A percentile compares a stretch with the other conserved stretches of the same genome.
These are phyloP conservation scores for Colletotrichum lupini DNA, from an alignment of 2,329 filamentous ascomycete species.

Conservation along the genomic window DNA sequence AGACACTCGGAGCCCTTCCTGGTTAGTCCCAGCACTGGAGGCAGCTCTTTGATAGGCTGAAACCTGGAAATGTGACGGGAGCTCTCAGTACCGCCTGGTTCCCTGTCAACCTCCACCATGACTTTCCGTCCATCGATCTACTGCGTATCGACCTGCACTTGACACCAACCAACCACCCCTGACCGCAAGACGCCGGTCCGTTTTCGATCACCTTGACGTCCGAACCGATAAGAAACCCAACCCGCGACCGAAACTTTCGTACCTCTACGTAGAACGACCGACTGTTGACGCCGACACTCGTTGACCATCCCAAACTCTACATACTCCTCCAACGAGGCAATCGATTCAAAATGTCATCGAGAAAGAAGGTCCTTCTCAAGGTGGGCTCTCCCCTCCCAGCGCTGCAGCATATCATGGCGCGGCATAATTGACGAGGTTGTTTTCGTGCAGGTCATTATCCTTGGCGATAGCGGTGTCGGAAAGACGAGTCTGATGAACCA, in stretches of 20 bases:
- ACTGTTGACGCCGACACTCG: slow-evolving; percentile 3
- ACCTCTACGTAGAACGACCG: slow-evolving; percentile 14
- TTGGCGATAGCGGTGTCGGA: slow-evolving; percentile 97
- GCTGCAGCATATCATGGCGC: not conserved
- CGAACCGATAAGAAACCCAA: slow-evolving; percentile 22
- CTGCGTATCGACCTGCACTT: slow-evolving; percentile 25
- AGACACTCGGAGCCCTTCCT: slow-evolving; percentile 17
- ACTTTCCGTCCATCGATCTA: slow-evolving; percentile 31
- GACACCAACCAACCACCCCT: slow-evolving; percentile 36
- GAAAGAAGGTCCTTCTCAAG: slow-evolving; percentile 93
- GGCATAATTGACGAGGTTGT: slow-evolving; percentile 19
- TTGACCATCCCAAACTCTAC: not conserved
- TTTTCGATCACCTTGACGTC: slow-evolving; percentile 25
- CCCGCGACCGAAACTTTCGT: slow-evolving; percentile 18
- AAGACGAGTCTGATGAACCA: slow-evolving; percentile 99
- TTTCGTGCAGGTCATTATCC: slow-evolving; percentile 89
- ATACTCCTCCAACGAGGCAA: slow-evolving; percentile 1
- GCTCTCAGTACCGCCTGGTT: slow-evolving; percentile 36
- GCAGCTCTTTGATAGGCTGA: slow-evolving; percentile 35
- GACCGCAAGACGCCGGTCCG: slow-evolving; percentile 29
- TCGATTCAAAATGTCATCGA: slow-evolving; percentile 72
- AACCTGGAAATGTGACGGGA: slow-evolving; percentile 33
- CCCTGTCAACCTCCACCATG: slow-evolving; percentile 35
- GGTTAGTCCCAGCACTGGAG: slow-evolving; percentile 28
- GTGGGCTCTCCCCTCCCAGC: slow-evolving; percentile 55